Percentiles rank a stretch among this genome's conserved stretches.
Evolutionary conservation across 768 basidiomycete genomes (phyloP).

Genomic region (Pleurotus pulmonarius): DNA sequence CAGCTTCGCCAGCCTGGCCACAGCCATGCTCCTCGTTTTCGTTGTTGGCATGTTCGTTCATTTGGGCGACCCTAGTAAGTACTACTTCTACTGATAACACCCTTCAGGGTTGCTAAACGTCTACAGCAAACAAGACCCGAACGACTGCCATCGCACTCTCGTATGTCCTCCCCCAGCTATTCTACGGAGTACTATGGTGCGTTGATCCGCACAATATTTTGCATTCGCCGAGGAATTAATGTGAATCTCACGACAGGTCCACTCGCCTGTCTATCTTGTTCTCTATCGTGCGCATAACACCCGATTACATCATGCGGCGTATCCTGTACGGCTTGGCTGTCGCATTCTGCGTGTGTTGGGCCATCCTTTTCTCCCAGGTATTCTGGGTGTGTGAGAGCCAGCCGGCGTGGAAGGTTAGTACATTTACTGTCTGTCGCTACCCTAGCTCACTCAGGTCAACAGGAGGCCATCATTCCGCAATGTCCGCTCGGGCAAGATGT

Average conservation of each 20-base stretch:
- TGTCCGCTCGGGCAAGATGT: slow-evolving; percentile 44
- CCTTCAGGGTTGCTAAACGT: not conserved
- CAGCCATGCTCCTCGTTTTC: not conserved
- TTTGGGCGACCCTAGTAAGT: not conserved
- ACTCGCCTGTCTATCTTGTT: slow-evolving; percentile 51
- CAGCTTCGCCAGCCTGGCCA: not conserved
- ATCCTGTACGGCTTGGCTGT: slow-evolving; percentile 25
- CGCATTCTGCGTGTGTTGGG: slow-evolving; percentile 23
- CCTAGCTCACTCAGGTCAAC: not conserved
- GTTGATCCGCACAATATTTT: not conserved
- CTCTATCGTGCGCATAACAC: slow-evolving; percentile 51
- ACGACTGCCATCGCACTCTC: not conserved
- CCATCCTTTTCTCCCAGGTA: slow-evolving; percentile 39
- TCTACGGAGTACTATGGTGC: slow-evolving; percentile 38
- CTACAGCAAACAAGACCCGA: not conserved
- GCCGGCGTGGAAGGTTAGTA: slow-evolving; percentile 32
- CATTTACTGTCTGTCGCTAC: not conserved
- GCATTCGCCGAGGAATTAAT: not conserved
- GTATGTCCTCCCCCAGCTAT: slow-evolving; percentile 10
- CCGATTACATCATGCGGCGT: slow-evolving; percentile 22
- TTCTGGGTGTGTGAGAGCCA: slow-evolving; percentile 40
- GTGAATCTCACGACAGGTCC: slow-evolving; percentile 26
- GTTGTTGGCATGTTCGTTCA: slow-evolving; percentile 4
- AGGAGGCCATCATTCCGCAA: slow-evolving; percentile 22
- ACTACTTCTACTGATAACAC: not conserved